Conservation (phyloP, 1,284 basidiomycete genomes). For the Papiliotrema nemorosa region DNA sequence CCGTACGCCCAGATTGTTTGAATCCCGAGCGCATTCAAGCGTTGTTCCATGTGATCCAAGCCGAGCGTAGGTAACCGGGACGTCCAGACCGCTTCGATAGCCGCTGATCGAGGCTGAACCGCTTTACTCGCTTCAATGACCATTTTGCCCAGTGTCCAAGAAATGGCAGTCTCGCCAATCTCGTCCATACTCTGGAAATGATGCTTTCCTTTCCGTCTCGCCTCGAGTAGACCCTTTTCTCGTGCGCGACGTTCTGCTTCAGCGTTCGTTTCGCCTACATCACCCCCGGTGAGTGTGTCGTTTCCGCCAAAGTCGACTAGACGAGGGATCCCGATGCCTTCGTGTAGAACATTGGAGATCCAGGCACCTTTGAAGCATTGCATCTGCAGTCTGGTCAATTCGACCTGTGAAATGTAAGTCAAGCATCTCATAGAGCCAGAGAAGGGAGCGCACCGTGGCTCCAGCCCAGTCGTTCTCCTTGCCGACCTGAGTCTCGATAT, state of each 20-base stretch:
- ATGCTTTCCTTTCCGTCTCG: constrained; percentile 22
- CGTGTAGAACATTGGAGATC: constrained; percentile 93
- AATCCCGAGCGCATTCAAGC: constrained; percentile 28
- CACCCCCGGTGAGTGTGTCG: constrained; percentile 51
- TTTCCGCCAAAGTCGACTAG: constrained; percentile 78
- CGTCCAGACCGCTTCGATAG: constrained; percentile 21
- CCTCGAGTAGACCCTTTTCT: constrained; percentile 64
- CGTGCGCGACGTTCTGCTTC: constrained; percentile 69
- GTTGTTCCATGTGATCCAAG: constrained; percentile 18
- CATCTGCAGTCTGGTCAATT: constrained; percentile 81
- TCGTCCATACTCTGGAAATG: constrained; percentile 88
- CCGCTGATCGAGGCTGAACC: constrained; percentile 26
- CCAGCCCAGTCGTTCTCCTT: constrained; percentile 64
- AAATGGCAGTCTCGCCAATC: constrained; percentile 87
- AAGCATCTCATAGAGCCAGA: neutral
- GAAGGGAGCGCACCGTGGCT: constrained; percentile 48
- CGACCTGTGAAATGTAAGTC: constrained; percentile 54
- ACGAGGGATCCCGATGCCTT: constrained; percentile 91
- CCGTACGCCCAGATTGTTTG: constrained; percentile 37
- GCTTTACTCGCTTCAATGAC: constrained; percentile 89
- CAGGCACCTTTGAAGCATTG: constrained; percentile 99
- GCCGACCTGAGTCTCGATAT: constrained; percentile 68
- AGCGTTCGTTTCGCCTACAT: constrained; percentile 55
- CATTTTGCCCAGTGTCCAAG: constrained; percentile 98
- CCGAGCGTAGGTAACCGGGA: constrained; percentile 9